phyloP scores from a whole-genome alignment of 140 eudicot genomes.

The Erigeron philadelphicus region DNA sequence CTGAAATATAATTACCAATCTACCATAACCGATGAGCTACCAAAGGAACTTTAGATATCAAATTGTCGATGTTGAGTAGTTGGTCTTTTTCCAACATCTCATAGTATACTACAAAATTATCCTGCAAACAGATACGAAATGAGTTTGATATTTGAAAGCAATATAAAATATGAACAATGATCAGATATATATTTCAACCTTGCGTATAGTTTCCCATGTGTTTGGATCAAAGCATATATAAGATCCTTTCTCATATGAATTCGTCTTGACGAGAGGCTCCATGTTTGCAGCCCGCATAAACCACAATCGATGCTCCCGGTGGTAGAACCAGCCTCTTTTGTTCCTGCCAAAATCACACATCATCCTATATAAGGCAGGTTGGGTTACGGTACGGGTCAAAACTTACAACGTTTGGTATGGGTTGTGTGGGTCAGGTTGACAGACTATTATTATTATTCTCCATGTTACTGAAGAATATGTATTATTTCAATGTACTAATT shows the following conservation, averaged over 20 bases:
- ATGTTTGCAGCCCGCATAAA: conserved; percentile 55
- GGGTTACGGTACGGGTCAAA: no score
- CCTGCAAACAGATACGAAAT: conserved; percentile 45
- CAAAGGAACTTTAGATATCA: conserved; percentile 41
- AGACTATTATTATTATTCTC: no score
- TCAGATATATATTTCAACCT: conserved; percentile 36
- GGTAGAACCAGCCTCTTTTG: conserved; percentile 82
- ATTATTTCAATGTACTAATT: no score
- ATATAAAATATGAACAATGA: not conserved
- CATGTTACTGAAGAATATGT: no score
- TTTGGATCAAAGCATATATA: conserved; percentile 83
- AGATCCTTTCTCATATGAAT: conserved; percentile 70
- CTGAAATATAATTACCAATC: conserved; percentile 35
- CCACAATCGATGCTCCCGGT: conserved; percentile 63
- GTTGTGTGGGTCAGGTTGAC: no score
- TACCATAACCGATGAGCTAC: conserved; percentile 21
- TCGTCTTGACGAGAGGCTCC: conserved; percentile 67
- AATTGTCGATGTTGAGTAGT: conserved; percentile 55
- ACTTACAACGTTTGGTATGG: no score
- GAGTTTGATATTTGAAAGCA: no score
- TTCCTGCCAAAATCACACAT: conserved; percentile 36
- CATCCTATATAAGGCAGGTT: not conserved
- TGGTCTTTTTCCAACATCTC: conserved; percentile 75
- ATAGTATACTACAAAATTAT: conserved; percentile 73
- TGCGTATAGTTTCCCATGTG: conserved; percentile 86